Evolutionary conservation across 345 rosid species (phyloP).

Genomic region (Citrus mangshanensis): DNA sequence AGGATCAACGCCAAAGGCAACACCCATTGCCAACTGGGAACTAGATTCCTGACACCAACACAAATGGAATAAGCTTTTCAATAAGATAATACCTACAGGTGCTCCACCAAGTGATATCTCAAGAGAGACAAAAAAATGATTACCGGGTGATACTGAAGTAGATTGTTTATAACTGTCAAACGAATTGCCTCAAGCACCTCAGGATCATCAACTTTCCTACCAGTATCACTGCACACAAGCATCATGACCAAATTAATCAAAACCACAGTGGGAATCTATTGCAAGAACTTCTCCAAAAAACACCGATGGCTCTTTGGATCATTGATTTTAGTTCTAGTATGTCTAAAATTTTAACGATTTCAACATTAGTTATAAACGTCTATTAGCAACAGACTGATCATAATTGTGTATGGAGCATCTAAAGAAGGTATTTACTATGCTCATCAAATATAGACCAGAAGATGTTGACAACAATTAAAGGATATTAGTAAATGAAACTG

Average conservation of each 20-base stretch:
- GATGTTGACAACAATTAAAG: not conserved
- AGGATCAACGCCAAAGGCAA: conserved; percentile 82
- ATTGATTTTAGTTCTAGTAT: not conserved
- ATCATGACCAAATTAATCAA: conserved; percentile 6
- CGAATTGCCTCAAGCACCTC: conserved; percentile 97
- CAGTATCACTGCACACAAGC: conserved; percentile 62
- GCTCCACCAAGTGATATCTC: not conserved
- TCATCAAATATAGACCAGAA: not conserved
- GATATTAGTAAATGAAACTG: not conserved
- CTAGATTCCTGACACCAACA: conserved; percentile 79
- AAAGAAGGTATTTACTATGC: not conserved
- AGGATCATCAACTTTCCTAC: conserved; percentile 92
- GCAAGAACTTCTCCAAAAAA: not conserved
- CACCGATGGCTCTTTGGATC: not conserved
- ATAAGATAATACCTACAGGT: not conserved
- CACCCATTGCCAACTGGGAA: conserved; percentile 94
- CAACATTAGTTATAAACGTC: not conserved
- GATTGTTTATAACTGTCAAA: conserved; percentile 84
- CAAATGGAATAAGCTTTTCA: conserved; percentile 16
- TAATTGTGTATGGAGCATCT: not conserved
- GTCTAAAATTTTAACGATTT: not conserved
- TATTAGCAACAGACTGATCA: not conserved
- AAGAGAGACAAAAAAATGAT: conserved; percentile 15
- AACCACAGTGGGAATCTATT: not conserved
- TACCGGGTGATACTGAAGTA: conserved; percentile 95